These are phyloP conservation scores for Cylindrodendrum hubeiense DNA, from an alignment of 2,329 filamentous ascomycete species.

Conservation along the genomic window DNA sequence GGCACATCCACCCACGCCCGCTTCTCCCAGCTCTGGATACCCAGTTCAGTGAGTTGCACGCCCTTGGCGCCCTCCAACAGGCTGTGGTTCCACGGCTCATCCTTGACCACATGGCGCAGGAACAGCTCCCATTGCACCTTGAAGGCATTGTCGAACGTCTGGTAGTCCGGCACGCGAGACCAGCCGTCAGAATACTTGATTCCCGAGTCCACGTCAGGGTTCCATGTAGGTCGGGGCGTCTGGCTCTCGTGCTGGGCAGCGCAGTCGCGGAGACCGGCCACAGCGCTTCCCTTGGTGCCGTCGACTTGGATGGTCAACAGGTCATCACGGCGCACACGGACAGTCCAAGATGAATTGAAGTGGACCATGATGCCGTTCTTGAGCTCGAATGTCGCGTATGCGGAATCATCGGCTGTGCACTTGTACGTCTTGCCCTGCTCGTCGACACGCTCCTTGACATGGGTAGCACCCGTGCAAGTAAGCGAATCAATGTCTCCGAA, in stretches of 20 bases:
- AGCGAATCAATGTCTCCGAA: not conserved
- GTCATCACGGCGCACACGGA: not conserved
- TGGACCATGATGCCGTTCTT: not conserved
- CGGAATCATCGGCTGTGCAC: not conserved
- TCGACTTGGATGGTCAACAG: not conserved
- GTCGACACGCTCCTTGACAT: not conserved
- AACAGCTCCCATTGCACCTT: slow-evolving; percentile 7
- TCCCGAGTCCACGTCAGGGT: not conserved
- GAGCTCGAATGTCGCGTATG: not conserved
- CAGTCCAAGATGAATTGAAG: not conserved
- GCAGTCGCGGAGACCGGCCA: not conserved
- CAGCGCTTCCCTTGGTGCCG: slow-evolving; percentile 2
- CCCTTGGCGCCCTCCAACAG: slow-evolving; percentile 5
- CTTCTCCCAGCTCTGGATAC: not conserved
- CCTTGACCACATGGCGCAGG: not conserved
- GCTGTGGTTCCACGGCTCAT: not conserved
- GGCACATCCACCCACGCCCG: not conserved
- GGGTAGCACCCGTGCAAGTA: not conserved
- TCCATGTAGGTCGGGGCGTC: not conserved
- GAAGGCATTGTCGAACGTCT: not conserved
- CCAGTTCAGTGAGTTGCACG: not conserved
- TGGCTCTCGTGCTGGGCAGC: slow-evolving; percentile 4
- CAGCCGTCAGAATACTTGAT: not conserved
- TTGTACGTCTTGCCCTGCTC: not conserved
- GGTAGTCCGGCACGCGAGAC: not conserved